phyloP scores from a whole-genome alignment of 1,139 yeast genomes.

The Magnusiomyces ingens region DNA sequence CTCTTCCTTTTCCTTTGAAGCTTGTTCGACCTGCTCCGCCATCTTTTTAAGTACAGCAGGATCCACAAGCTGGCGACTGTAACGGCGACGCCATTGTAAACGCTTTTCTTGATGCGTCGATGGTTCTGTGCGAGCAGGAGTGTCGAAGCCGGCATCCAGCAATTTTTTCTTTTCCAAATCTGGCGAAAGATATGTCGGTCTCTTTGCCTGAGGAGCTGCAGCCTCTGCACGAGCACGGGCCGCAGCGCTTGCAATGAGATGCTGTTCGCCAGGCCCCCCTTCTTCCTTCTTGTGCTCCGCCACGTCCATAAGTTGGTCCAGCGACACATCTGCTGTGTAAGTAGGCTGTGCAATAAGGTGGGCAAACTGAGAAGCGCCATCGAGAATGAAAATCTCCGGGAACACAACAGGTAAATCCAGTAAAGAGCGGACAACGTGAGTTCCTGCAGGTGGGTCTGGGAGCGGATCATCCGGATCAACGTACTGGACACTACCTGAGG shows the following conservation, averaged over 20 bases:
- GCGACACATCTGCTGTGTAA: not conserved
- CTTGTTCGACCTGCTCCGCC: not conserved
- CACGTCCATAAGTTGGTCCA: not conserved
- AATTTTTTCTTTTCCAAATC: not conserved
- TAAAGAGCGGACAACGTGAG: constrained; percentile 41
- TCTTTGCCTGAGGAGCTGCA: not conserved
- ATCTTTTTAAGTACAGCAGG: not conserved
- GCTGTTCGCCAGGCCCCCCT: not conserved
- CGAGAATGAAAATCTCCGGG: constrained; percentile 45
- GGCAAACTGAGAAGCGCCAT: not conserved
- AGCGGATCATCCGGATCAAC: constrained; percentile 45
- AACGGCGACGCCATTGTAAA: not conserved
- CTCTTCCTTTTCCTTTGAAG: not conserved
- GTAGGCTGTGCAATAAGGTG: constrained; percentile 4
- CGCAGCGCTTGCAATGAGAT: not conserved
- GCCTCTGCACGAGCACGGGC: not conserved
- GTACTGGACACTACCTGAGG: constrained; percentile 47
- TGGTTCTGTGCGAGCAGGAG: not conserved
- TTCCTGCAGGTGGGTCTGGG: constrained; percentile 39
- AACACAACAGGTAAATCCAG: constrained; percentile 42
- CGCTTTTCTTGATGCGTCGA: constrained; percentile 3
- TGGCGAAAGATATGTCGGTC: not conserved
- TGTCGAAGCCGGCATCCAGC: not conserved
- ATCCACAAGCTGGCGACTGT: constrained; percentile 2
- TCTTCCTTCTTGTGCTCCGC: not conserved